Base-by-base conservation (phyloP, 768 basidiomycete genomes). In the Collybia nuda region DNA sequence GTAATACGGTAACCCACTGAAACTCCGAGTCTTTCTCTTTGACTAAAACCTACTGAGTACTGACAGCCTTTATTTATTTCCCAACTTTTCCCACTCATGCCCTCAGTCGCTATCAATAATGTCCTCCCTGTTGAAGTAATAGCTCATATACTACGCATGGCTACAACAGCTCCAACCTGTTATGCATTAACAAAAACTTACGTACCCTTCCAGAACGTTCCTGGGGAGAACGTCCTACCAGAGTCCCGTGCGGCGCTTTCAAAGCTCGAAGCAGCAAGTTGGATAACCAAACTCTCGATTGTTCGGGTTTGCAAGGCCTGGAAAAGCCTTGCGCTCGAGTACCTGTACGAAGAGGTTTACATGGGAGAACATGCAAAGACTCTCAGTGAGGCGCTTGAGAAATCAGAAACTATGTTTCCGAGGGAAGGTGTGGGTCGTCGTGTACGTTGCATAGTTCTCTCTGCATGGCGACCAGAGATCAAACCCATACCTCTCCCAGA, bases 251-350 rank as follows among this genome's bases (percentile, higher is more conserved):
- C 17, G 17, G 44, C 22, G n/a, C 21, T 9, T 23, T 44, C 11
- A 5, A 44, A 40, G 5, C 15, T 26, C 24, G 18, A 48, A 29
- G 35, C 28, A 1, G 32, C 32, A 14, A 32, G 32, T 11, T 57
- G 47, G 53, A n/a, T 15, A 22, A 32, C 51, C 8, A 49, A 44
- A 36, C 26, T 54, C 19, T 15, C 44, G 19, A 44, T 57, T 6
- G 48, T 52, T 3, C n/a, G 51, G 29, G 50, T 54, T 17, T 57
- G 56, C 40, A 45, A 19, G 23, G 36, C 40, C 5, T 54, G 56
- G 53, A n/a, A 53, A 50, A 12, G 40, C 15, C 40, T 50, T 17
- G 26, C 56, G 6, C 39, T 44, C 12, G 26, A 21, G 17, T 36
- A 54, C 22, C 23, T 23, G 14, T 57, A 57, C 28, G 52, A 54